Evolutionary conservation across 441 rosid genomes (phyloP), one percentile per base, ranked within the genome.

Genomic region (Hura crepitans): DNA sequence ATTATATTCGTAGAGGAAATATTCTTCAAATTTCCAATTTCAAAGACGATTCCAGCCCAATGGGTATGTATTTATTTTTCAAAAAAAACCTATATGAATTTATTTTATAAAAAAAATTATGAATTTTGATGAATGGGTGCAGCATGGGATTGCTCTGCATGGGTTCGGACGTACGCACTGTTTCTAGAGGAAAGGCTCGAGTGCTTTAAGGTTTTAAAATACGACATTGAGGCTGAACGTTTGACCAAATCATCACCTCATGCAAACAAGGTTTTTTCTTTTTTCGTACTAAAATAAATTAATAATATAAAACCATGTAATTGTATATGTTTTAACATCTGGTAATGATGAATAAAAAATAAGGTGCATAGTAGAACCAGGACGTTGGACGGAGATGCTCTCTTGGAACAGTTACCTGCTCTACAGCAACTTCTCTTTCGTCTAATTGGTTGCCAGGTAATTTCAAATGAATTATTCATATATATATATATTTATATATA

Each of bases 21-120:
- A 89, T 95, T 96, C 97, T 95, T 66, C 90, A 90, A 74, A 87
- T 95, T 97, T 82, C 96, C 69, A 94, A 95, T 81, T 95, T 95
- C 77, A 95, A 90, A 80, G 99, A 95, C 78, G 99, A 91, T 84
- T 92, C 99, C 9, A 81, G 97, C 81, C 93, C 97, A 66, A 85
- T 84, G 72, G 97, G 99, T 95, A 87, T n/a, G n/a, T 58, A 6
- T 54, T 66, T 54, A 60, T 57, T 51, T 59, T 2, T 47, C 18
- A 2, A 37, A 4, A 67, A 62, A 49, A n/a, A 6, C 9, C 73
- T 60, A 13, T 31, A 87, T n/a, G n/a, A 55, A 6, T 54, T 66
- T 54, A 60, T 57, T 51, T 59, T 2, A 43, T 15, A 2, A 37
- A 4, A 67, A 62, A 49, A n/a, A 6, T 77, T 43, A 49, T 72